Evolutionary conservation across 495 filamentous ascomycete species (phyloP).

Genomic region (Chlorociboria aeruginascens): DNA sequence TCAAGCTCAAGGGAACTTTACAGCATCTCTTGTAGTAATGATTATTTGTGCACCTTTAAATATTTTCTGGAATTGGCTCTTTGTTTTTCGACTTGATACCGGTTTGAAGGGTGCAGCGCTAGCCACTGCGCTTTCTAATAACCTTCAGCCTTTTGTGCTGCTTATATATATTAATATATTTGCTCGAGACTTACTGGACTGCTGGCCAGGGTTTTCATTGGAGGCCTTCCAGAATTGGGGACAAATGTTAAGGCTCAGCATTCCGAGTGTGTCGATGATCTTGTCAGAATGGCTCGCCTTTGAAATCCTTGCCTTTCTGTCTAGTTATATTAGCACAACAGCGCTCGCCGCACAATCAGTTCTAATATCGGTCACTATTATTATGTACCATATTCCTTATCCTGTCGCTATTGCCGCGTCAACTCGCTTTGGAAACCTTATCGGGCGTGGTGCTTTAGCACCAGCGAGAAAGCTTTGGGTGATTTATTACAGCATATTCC

Average conservation of each 20-base stretch:
- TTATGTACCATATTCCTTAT: constrained; percentile 46
- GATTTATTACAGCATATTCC: no score
- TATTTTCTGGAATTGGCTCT: constrained; percentile 47
- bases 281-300: constrained; percentile 79
- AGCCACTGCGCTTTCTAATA: constrained; percentile 68
- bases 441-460: no score
- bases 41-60: constrained; percentile 53
- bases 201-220: constrained; percentile 71
- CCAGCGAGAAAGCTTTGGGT: no score
- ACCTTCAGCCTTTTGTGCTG: constrained; percentile 58
- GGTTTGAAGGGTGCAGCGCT: constrained; percentile 74
- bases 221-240: constrained; percentile 63
- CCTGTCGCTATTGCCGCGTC: constrained; percentile 44
- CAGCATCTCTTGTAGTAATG: constrained; percentile 48
- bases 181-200: constrained; percentile 59
- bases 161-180: constrained; percentile 63
- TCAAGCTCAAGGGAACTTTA: constrained; percentile 57
- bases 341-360: constrained; percentile 50
- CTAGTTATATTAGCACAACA: constrained; percentile 53
- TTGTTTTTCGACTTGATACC: constrained; percentile 60
- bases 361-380: constrained; percentile 35
- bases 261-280: constrained; percentile 83
- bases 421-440: no score
- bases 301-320: constrained; percentile 58
- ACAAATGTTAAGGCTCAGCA: constrained; percentile 68